These are phyloP conservation scores for Cryptosporidium sp. DNA, from an alignment of 169 alveolate species.

Conservation along the genomic window DNA sequence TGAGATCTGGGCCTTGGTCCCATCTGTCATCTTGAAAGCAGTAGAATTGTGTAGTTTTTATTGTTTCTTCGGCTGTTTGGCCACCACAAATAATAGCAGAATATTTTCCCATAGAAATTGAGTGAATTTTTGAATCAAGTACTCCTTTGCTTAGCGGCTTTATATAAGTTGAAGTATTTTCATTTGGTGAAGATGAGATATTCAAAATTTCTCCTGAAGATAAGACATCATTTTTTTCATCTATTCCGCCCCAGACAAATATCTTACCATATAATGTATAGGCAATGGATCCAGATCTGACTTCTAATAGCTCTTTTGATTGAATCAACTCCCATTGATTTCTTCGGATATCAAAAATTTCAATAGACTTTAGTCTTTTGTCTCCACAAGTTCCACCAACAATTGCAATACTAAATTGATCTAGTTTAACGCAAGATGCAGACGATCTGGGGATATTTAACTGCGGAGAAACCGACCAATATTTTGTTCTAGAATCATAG, in stretches of 20 bases:
- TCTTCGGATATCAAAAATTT: slow-evolving; percentile 56
- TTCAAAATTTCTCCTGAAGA: slow-evolving; percentile 55
- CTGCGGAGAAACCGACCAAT: slow-evolving; percentile 35
- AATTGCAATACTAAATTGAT: slow-evolving; percentile 36
- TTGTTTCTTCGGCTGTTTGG: slow-evolving; percentile 26
- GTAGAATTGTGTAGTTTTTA: slow-evolving; percentile 27
- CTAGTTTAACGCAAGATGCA: slow-evolving; percentile 52
- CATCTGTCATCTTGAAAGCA: slow-evolving; percentile 37
- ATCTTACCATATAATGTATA: slow-evolving; percentile 43
- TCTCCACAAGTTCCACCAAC: slow-evolving; percentile 70
- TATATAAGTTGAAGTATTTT: slow-evolving; percentile 30
- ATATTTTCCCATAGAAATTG: slow-evolving; percentile 28
- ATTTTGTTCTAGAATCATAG: slow-evolving; percentile 58
- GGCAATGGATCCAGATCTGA: slow-evolving; percentile 56
- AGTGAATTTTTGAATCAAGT: slow-evolving; percentile 17
- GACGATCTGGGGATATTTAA: slow-evolving; percentile 61
- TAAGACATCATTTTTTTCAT: slow-evolving; percentile 15
- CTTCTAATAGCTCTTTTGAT: slow-evolving; percentile 45
- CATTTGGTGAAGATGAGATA: slow-evolving; percentile 15
- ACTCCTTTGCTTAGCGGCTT: slow-evolving; percentile 10
- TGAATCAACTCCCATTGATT: slow-evolving; percentile 55
- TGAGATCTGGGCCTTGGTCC: slow-evolving; percentile 47
- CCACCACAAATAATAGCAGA: slow-evolving; percentile 65
- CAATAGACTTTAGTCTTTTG: slow-evolving; percentile 44
- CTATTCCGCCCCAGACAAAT: slow-evolving; percentile 69